Base-by-base conservation (phyloP, 2,329 filamentous ascomycete genomes). In the Epichloe brachyelytri region DNA sequence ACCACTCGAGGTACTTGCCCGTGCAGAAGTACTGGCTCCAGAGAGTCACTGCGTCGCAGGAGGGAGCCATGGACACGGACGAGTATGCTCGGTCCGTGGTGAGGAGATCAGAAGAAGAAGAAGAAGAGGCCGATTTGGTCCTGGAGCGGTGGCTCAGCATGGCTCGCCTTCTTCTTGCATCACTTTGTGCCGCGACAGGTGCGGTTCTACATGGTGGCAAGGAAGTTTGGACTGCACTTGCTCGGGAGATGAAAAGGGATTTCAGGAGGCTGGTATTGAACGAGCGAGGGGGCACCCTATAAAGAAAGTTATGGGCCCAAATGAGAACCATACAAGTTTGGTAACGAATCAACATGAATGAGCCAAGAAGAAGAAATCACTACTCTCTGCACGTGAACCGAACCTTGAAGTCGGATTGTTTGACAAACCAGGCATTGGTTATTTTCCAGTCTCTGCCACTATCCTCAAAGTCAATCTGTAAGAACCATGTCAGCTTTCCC, bases 151-250 rank as follows among this genome's bases (percentile, higher is more conserved):
- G 50, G 45, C n/a, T 53, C 47, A 19, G 15, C 44, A 3, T 40
- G 45, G 4, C 3, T 51, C 22, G 50, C 62, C 5, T 53, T 63
- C 7, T 63, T 65, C n/a, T 46, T 58, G 0, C 56, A 56, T 26
- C 52, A 48, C 11, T 39, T 60, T 17, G 45, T 56, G 2, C 53
- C 56, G 1, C 34, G 46, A 1, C 30, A 47, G 7, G 4, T 45
- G 11, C 49, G 46, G 7, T 33, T 54, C 5, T 46, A 37, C 30
- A 5, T 51, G 3, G 33, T 53, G 41, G 46, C 36, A 3, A 41
- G 43, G 5, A 38, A 10, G 0, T 51, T 37, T 38, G 52, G 52
- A 11, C 30, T 51, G 3, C 15, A 45, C 6, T 26, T 14, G 17
- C 30, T 43, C 2, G 26, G 26, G 8, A 30, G 6, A 7, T 22